Evolutionary conservation across 2,329 filamentous ascomycete species (phyloP).

Genomic region (Blastomyces gilchristii): DNA sequence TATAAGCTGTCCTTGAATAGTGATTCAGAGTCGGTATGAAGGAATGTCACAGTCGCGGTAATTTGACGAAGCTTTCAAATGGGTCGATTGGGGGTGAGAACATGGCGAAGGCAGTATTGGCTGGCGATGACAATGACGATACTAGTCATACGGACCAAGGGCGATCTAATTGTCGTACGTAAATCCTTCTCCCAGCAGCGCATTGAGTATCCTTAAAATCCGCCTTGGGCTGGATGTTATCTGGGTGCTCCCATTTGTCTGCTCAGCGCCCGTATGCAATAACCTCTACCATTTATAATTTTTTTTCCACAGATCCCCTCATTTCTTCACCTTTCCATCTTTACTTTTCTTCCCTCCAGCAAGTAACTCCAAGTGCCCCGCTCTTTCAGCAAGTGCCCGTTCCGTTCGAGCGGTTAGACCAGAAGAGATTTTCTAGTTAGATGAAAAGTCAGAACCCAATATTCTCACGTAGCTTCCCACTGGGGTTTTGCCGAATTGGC

Average conservation of each 20-base stretch:
- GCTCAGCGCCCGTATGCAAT: neutral
- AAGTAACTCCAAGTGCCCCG: conserved; percentile 60
- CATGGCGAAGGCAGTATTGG: neutral
- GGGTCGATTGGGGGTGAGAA: neutral
- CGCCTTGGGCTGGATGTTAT: neutral
- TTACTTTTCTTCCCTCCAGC: conserved; percentile 54
- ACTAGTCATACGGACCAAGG: neutral
- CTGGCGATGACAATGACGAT: neutral
- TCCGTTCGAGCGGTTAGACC: conserved; percentile 58
- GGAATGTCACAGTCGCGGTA: neutral
- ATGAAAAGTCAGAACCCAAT: neutral
- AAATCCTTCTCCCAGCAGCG: neutral
- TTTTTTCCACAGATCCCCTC: neutral
- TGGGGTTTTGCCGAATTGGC: neutral
- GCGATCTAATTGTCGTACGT: neutral
- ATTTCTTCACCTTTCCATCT: conserved; percentile 12
- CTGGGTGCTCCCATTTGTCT: neutral
- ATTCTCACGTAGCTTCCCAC: neutral
- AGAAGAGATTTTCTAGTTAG: conserved; percentile 46
- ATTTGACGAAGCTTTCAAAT: neutral
- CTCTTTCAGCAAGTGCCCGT: conserved; percentile 53
- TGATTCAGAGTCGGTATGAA: neutral
- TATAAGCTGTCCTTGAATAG: neutral
- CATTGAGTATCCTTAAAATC: neutral
- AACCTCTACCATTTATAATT: neutral